Base-by-base conservation (phyloP, 768 basidiomycete species). In the Mycena alexandri region DNA sequence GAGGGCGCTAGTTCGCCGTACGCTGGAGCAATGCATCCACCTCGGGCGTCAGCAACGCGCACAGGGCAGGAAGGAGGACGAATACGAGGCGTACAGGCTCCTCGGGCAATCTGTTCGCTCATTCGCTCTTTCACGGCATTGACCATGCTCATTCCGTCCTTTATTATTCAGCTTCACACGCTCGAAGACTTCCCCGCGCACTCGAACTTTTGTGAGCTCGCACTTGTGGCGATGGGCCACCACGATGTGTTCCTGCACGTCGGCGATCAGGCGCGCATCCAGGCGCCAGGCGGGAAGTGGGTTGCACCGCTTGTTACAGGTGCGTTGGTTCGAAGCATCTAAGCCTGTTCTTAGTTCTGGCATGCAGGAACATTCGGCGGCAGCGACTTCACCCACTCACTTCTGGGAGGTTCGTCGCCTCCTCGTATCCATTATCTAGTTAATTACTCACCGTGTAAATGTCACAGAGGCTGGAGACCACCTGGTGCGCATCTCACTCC, bases 151-250 rank as follows among this genome's bases (percentile, higher is more conserved):
- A 43, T 38, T 12, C 29, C n/a, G 34, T 34, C 48, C 4, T 12
- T 17, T 22, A 10, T 24, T 42, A 38, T 34, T 24, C 68, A 92
- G 91, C 80, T 93, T 12, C 93, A 93, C 69, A 93, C 91, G 1
- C 84, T 93, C 7, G 94, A 96, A 75, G 94, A 98, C 75, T 96
- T 93, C 75, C 81, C 93, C 3, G 94, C 95, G 0, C 96, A 98
- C 76, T 92, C 91, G 61, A 93, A 97, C 81, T 96, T 93, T 75
- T 94, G 92, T 81, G 95, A 98, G 77, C 83, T 97, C 12, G 84
- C 88, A 0, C 86, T 98, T 14, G 86, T 91, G 41, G 82, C 84
- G 0, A 81, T 95, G 81, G 96, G 96, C 0, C 82, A 95, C 75
- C 70, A 76, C 0, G 81, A 94, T 47, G 90, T 97, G 4, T 98